Base-by-base conservation (phyloP, 129 eudicot species). In the Apium graveolens region DNA sequence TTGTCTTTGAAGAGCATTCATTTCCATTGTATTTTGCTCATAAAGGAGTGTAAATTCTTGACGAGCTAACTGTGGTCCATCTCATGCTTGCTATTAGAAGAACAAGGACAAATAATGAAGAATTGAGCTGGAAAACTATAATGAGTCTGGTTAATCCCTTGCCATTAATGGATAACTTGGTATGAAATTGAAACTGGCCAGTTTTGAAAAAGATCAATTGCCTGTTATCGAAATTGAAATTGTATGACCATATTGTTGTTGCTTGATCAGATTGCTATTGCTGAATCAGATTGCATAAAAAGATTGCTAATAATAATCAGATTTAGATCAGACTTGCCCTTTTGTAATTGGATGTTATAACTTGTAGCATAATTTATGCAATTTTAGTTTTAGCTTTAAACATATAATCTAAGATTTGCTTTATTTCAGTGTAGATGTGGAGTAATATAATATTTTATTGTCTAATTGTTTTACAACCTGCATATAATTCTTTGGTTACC, bases 221-320 rank as follows among this genome's bases (percentile, higher is more conserved):
- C 26, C 65, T 24, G 65, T 57, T 10, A 57, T 57, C 48, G 65
- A 24, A 27, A 57, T 57, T 11, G 26, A 57, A 10, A 57, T 11
- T 24, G 65, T 57, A 8, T 57, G 62, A 53, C 11, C n/a, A 53
- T 11, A 21, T 4, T 1, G 62, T 21, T 53, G 27, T 57, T 57
- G 65, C 29, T 57, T 5, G 5, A 51, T 18, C 26, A 51, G 41
- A 4, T 35, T 4, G 38, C 38, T 35, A 35, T 35, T 35, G 38
- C 38, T 4, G 4, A 43, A 43, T 43, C 65, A 55, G 29, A 57
- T n/a, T 11, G 65, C 31, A n/a, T 7, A 57, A 10, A 55, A 24
- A 57, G 65, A 57, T 57, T n/a, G 65, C 65, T n/a, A 24, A 41
- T 42, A 72, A 72, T 72, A 37, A 72, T 72, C 14, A 9, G 76